Base-by-base conservation (phyloP, 495 filamentous ascomycete species). In the Daldinia bambusicola region DNA sequence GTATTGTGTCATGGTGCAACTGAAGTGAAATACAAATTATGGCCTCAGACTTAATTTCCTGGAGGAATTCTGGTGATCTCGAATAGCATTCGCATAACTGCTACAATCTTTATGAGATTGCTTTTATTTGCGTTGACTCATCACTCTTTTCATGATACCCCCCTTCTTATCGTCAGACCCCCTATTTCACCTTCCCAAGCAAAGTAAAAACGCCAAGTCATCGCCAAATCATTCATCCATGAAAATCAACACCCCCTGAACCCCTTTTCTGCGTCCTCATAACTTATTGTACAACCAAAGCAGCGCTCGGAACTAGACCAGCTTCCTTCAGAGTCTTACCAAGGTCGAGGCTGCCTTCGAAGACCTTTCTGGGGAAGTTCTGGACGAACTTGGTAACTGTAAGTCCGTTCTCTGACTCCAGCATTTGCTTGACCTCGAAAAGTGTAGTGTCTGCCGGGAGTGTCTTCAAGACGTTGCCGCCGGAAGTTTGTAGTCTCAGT, bases 321-420 rank as follows among this genome's bases (percentile, higher is more conserved):
- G 96, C 91, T 77, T 99, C 96, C 80, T 95, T 95, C 66, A 99
- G 78, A 14, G 94, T 93, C 84, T 93, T 89, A 8, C 92, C 91
- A 76, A 97, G 97, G 77, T 95, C 97, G 5, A 92, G 83, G 26
- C 83, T 79, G 41, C 91, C 86, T 51, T 83, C 80, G 67, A 90
- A 99, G 0, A 89, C 85, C 82, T 98, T 98, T 75, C 85, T 89
- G 6, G 95, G 95, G 76, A 94, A 98, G 30, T 88, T 97, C 76
- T 90, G 91, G 6, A 89, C 87, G 76, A 99, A 97, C 66, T 87
- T 93, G 38, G 81, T 84, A 16, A 95, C 90, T 9, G 85, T 76
- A 10, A 69, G 59, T 10, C 80, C 80, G 6, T 84, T 87, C 62
- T 94, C 89, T 64, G 86, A 69, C 74, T 86, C 84, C 37, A 98